phyloP scores from a whole-genome alignment of 139 green algal genomes.

The Micractinium sp. region DNA sequence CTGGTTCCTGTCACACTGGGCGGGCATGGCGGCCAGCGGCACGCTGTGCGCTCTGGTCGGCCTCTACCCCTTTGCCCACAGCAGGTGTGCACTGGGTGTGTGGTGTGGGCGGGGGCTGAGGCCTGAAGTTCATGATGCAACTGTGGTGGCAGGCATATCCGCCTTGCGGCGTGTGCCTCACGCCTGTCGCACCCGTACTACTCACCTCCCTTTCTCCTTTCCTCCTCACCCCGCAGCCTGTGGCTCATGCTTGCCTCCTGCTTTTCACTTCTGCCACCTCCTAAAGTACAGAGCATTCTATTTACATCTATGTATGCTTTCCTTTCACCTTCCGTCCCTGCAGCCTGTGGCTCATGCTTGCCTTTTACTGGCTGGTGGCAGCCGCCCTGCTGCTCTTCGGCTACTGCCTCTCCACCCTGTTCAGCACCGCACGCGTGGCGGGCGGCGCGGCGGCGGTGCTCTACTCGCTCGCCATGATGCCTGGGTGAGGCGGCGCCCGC shows the following conservation, averaged over 20 bases:
- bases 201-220: background rate
- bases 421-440: slow-evolving; percentile 68
- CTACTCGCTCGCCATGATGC: slow-evolving; percentile 77
- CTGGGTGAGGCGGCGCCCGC: slow-evolving; percentile 58
- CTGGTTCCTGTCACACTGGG: slow-evolving; percentile 76
- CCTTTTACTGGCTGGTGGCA: slow-evolving; percentile 72
- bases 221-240: background rate
- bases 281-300: too few species aligned
- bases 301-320: too few species aligned
- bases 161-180: too few species aligned
- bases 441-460: slow-evolving; percentile 66
- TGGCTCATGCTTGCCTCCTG: background rate
- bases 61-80: slow-evolving; percentile 62
- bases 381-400: slow-evolving; percentile 70
- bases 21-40: slow-evolving; percentile 59
- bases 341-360: slow-evolving; percentile 58
- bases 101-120: too few species aligned
- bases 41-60: slow-evolving; percentile 65
- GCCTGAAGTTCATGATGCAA: too few species aligned
- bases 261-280: background rate
- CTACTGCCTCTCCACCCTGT: slow-evolving; percentile 76
- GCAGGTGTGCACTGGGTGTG: slow-evolving; percentile 6
- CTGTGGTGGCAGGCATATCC: too few species aligned
- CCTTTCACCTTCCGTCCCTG: background rate
- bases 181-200: too few species aligned